These are phyloP conservation scores for Candida ponderosae DNA, from an alignment of 805 yeast species.

Conservation along the genomic window DNA sequence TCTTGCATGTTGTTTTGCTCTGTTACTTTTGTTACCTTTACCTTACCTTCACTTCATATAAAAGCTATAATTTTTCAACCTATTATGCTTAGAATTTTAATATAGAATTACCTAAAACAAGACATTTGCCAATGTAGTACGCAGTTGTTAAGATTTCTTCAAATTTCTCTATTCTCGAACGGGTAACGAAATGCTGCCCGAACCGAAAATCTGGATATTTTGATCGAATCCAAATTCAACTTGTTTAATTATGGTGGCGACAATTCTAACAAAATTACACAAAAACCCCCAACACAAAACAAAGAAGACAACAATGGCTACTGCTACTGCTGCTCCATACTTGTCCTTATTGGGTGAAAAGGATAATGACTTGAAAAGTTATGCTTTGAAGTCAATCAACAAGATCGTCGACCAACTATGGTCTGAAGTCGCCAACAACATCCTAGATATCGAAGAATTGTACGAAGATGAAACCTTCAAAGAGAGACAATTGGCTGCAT, in stretches of 20 bases:
- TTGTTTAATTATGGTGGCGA: not conserved
- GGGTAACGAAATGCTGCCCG: too few relatives aligned
- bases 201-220: too few relatives aligned
- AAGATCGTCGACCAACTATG: conserved; percentile 83
- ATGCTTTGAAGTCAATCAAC: conserved; percentile 79
- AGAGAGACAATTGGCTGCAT: conserved; percentile 78
- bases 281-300: not conserved
- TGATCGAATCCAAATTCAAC: too few relatives aligned
- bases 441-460: conserved; percentile 82
- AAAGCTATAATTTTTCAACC: not conserved
- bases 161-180: too few relatives aligned
- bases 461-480: conserved; percentile 79
- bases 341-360: conserved; percentile 83
- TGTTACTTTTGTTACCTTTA: not conserved
- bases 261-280: not conserved
- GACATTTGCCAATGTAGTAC: too few relatives aligned
- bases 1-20: too few relatives aligned
- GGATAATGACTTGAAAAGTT: conserved; percentile 67
- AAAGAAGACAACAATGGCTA: conserved; percentile 24
- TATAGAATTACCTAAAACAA: too few relatives aligned
- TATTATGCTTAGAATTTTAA: not conserved
- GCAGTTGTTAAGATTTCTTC: too few relatives aligned
- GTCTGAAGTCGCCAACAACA: conserved; percentile 94
- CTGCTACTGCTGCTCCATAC: conserved; percentile 85
- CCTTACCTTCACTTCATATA: not conserved